Conservation (phyloP, 208 protist species). For the Sergeia podlipaevii region DNA sequence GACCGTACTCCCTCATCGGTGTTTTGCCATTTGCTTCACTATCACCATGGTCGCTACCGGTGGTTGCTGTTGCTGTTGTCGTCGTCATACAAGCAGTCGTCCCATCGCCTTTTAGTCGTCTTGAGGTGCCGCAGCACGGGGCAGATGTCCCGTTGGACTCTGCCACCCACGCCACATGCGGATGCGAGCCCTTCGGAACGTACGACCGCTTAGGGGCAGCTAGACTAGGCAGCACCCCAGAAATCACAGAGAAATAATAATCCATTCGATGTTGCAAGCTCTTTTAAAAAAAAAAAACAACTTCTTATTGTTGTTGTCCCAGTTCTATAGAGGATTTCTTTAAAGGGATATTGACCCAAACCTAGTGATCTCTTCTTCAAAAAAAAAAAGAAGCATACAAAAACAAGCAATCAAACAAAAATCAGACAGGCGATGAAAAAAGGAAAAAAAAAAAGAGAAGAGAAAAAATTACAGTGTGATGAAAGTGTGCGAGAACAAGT, state of each 20-base stretch:
- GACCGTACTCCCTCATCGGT: constrained; percentile 4
- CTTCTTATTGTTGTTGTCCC: background rate
- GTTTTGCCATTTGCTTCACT: constrained; percentile 14
- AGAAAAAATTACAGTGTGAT: no score
- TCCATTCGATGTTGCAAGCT: constrained; percentile 2
- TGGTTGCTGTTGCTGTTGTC: background rate
- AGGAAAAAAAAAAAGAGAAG: constrained; percentile 5
- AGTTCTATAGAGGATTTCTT: no score
- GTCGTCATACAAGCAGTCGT: constrained; percentile 9
- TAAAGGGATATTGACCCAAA: no score
- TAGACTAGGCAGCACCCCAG: constrained; percentile 15
- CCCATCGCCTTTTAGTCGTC: constrained; percentile 19
- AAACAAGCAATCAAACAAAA: constrained; percentile 3
- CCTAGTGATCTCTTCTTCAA: no score
- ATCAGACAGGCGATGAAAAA: constrained; percentile 2
- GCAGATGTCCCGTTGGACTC: background rate
- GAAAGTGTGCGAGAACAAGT: no score
- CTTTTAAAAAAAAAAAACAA: background rate
- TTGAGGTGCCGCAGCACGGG: constrained; percentile 6
- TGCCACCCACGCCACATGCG: constrained; percentile 38
- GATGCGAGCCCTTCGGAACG: constrained; percentile 34
- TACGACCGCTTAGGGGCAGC: constrained; percentile 21
- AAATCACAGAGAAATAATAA: constrained; percentile 26
- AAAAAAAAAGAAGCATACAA: constrained; percentile 2
- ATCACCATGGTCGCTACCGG: constrained; percentile 4